Evolutionary conservation across 176 grass and related monocot genomes (phyloP).

Genomic region (Oryza longistaminata): DNA sequence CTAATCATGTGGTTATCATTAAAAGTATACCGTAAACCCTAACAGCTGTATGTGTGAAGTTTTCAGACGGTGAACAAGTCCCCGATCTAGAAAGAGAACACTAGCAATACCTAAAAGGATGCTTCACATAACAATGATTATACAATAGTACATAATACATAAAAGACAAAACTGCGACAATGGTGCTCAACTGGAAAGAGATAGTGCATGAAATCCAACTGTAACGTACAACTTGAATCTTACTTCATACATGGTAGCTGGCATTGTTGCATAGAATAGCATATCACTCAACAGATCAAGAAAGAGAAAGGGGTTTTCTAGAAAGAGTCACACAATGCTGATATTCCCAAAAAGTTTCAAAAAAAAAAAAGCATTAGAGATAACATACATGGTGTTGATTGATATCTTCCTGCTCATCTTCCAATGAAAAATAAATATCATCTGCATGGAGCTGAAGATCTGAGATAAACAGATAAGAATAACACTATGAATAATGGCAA

Average conservation of each 20-base stretch:
- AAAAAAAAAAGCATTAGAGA: not conserved
- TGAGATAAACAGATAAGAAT: conserved; percentile 45
- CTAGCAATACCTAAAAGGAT: conserved; percentile 2
- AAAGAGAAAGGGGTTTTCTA: not conserved
- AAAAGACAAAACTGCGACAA: not conserved
- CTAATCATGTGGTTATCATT: not conserved
- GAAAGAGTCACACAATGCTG: not conserved
- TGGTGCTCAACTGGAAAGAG: not conserved
- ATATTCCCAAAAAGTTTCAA: conserved; percentile 5
- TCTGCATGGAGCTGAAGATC: conserved; percentile 95
- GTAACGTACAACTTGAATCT: conserved; percentile 2
- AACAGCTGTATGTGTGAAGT: not conserved
- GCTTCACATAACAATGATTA: not conserved
- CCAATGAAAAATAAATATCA: conserved; percentile 93
- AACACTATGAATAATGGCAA: not conserved
- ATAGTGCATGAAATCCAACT: not conserved
- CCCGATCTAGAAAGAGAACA: not conserved
- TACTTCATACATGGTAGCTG: not conserved
- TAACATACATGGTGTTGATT: conserved; percentile 75
- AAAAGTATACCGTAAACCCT: not conserved
- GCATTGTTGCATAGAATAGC: too few species aligned
- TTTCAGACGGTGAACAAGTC: conserved; percentile 2
- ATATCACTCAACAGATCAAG: not conserved
- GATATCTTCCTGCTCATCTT: conserved; percentile 84
- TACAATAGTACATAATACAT: not conserved